Percentiles rank a stretch among this genome's conserved stretches.
These are phyloP conservation scores for Flammula alnicola DNA, from an alignment of 1,284 basidiomycete genomes.

Conservation along the genomic window DNA sequence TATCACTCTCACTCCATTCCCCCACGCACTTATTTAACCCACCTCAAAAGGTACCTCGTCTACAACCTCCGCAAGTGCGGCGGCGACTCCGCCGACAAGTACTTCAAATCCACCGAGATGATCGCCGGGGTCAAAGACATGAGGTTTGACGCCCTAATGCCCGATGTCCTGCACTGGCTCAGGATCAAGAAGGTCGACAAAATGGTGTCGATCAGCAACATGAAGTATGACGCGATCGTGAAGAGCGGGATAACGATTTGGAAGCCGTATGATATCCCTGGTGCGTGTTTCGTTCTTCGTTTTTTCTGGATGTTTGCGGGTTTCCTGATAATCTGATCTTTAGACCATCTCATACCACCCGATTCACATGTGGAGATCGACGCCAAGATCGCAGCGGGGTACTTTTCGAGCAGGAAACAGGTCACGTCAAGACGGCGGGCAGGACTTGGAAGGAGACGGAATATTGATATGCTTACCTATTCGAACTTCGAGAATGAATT, in stretches of 20 bases:
- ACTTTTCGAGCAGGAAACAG: slow-evolving; percentile 83
- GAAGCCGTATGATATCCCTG: slow-evolving; percentile 85
- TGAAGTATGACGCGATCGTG: slow-evolving; percentile 96
- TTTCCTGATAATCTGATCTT: neutral
- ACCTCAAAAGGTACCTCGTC: slow-evolving; percentile 69
- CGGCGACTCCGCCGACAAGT: slow-evolving; percentile 90
- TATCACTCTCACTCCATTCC: neutral
- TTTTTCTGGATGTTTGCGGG: neutral
- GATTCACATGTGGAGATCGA: slow-evolving; percentile 96
- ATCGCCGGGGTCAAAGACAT: slow-evolving; percentile 97
- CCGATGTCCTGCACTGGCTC: slow-evolving; percentile 94
- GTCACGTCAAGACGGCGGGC: slow-evolving; percentile 86
- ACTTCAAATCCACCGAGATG: slow-evolving; percentile 93
- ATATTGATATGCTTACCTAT: no score
- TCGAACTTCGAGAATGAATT: no score
- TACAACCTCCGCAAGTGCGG: slow-evolving; percentile 96
- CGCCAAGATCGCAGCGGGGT: slow-evolving; percentile 92
- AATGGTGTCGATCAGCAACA: slow-evolving; percentile 93
- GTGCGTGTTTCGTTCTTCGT: slow-evolving; percentile 36
- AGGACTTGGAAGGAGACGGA: slow-evolving; percentile 88
- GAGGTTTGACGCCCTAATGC: slow-evolving; percentile 96
- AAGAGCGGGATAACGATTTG: slow-evolving; percentile 85
- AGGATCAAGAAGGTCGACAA: slow-evolving; percentile 89
- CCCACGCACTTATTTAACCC: neutral
- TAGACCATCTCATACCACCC: slow-evolving; percentile 83